Percentiles rank a stretch among this genome's conserved stretches.
Conservation (phyloP, 1,284 basidiomycete species). For the Ceratobasidium sp. region DNA sequence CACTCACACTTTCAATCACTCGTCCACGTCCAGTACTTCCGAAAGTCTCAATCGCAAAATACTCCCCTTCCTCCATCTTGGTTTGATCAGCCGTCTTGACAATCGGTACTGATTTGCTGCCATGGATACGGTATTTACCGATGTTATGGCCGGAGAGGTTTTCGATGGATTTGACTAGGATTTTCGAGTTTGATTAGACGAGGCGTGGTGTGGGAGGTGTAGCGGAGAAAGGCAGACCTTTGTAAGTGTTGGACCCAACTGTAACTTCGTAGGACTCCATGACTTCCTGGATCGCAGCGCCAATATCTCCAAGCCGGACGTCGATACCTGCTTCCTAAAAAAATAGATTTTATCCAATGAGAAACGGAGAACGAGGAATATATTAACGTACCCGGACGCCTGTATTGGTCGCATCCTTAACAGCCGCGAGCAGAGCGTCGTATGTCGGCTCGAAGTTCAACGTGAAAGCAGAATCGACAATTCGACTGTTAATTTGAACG, state of each 20-base stretch:
- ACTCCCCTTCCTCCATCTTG: slow-evolving; percentile 99
- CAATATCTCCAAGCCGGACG: slow-evolving; percentile 93
- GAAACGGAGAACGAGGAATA: slow-evolving; percentile 36
- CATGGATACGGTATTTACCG: slow-evolving; percentile 90
- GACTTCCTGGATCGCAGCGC: slow-evolving; percentile 94
- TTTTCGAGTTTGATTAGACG: slow-evolving; percentile 10
- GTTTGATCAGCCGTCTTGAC: slow-evolving; percentile 91
- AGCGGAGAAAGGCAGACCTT: slow-evolving; percentile 68
- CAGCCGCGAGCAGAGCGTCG: slow-evolving; percentile 90
- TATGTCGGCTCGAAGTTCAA: slow-evolving; percentile 91
- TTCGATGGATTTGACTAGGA: slow-evolving; percentile 88
- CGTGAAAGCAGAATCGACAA: slow-evolving; percentile 97
- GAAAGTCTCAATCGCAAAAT: slow-evolving; percentile 99
- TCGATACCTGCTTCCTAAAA: slow-evolving; percentile 95
- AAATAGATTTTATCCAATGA: slow-evolving; percentile 42
- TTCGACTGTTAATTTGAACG: slow-evolving; percentile 95
- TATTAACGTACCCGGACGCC: slow-evolving; percentile 77
- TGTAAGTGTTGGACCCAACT: slow-evolving; percentile 82
- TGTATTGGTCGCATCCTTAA: slow-evolving; percentile 93
- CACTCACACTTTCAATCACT: slow-evolving; percentile 85
- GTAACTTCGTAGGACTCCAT: slow-evolving; percentile 99
- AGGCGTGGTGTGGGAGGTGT: neutral
- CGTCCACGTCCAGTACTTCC: slow-evolving; percentile 95
- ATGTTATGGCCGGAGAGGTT: slow-evolving; percentile 96
- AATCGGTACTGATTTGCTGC: slow-evolving; percentile 88